Base-by-base conservation (phyloP, 805 yeast species). In the Saccharomycopsis selenospora region DNA sequence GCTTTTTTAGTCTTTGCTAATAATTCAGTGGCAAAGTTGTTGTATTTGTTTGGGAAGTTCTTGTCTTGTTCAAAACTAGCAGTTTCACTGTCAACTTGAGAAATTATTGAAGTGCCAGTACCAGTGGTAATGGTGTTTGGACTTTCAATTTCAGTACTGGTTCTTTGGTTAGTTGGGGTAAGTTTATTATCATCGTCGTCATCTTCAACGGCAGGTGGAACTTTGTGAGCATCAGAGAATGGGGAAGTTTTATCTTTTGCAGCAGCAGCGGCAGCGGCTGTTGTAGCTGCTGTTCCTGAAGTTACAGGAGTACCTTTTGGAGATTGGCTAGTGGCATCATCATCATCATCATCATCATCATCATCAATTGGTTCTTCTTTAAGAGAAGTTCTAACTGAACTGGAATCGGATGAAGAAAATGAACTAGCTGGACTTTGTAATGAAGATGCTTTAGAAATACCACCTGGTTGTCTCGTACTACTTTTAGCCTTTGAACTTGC, bases 111-210 rank as follows among this genome's bases (percentile, higher is more conserved):
- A 30, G 49, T 49, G n/a, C 54, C 51, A 29, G 49, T 49, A 7
- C 54, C 51, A n/a, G 49, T 48, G 17, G 53, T 52, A n/a, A 46
- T 41, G 36, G 55, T 49, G 40, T 43, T 38, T 36, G 55, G 55
- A 18, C 53, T 52, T n/a, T 44, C 51, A n/a, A 43, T 27, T n/a
- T 43, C 46, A 20, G 22, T 24, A 18, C 48, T 43, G 17, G 25
- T 28, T 30, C 49, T 28, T 18, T 42, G 43, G 23, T 36, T 42
- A 22, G 14, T 25, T 4, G 46, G 24, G 17, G 22, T 17, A 36
- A 47, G 22, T 13, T 43, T 18, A 23, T 17, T 18, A 3, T 25
- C 17, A 20, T n/a, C 17, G n/a, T 43, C 24, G 10, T 27, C 23
- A 11, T 43, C 24, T 18, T 27, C 23, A 7, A 20, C 40, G 26